Evolutionary conservation across 2,329 filamentous ascomycete species (phyloP).

Genomic region (Aureobasidium sp.): DNA sequence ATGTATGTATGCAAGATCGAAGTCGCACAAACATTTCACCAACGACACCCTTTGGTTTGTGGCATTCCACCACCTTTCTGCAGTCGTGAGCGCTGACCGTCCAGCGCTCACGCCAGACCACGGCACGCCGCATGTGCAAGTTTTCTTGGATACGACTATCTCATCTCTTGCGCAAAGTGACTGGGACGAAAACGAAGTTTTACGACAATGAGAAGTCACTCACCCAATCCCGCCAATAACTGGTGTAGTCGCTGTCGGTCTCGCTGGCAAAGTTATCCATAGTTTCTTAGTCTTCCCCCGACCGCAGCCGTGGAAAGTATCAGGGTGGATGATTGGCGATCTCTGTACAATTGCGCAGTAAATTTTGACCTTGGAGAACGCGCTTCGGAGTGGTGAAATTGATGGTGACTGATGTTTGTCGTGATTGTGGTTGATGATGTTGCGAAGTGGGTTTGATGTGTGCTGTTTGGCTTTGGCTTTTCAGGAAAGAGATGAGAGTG

Average conservation of each 20-base stretch:
- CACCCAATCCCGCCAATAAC: constrained; percentile 99
- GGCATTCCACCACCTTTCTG: neutral
- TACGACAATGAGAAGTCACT: constrained; percentile 35
- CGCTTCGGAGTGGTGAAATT: neutral
- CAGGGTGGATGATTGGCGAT: neutral
- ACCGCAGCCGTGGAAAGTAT: constrained; percentile 1
- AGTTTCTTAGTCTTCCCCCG: neutral
- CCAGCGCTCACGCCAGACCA: constrained; percentile 2
- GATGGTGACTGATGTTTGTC: neutral
- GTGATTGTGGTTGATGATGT: neutral
- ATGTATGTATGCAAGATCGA: neutral
- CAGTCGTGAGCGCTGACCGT: neutral
- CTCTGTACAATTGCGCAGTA: neutral
- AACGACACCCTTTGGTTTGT: neutral
- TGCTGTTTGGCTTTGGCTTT: constrained; percentile 12
- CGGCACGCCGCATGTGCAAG: neutral
- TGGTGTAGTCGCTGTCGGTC: constrained; percentile 97
- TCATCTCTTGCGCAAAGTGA: neutral
- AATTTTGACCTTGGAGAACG: neutral
- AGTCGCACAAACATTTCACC: neutral
- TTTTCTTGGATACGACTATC: neutral
- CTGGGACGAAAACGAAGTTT: neutral
- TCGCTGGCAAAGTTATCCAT: constrained; percentile 99
- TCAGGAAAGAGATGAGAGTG: constrained; percentile 8
- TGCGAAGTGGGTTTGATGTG: neutral